Percentiles rank a stretch among this genome's conserved stretches.
Conservation (phyloP, 140 eudicot genomes). For the Anethum foeniculum region DNA sequence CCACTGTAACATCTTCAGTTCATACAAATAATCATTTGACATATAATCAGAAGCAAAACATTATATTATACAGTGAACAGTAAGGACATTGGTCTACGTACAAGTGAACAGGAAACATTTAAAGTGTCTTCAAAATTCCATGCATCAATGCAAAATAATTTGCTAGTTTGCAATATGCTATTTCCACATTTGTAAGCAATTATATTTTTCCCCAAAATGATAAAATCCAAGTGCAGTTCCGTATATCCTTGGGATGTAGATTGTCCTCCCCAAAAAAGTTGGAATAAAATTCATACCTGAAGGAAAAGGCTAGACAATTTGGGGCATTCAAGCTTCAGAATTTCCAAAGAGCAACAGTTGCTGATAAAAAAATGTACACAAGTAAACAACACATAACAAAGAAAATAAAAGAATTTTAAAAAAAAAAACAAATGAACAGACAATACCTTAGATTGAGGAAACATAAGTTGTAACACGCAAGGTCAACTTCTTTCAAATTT, state of each 20-base stretch:
- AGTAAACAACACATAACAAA: slow-evolving; percentile 4
- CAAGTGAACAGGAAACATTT: not conserved
- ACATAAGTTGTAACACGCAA: slow-evolving; percentile 59
- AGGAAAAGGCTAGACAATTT: slow-evolving; percentile 83
- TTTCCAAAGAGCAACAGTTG: slow-evolving; percentile 88
- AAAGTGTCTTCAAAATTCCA: not conserved
- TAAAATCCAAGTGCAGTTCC: not conserved
- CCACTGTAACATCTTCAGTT: not conserved
- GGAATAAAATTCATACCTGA: slow-evolving; percentile 50
- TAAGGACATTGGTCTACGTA: not conserved
- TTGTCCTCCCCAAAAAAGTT: not conserved
- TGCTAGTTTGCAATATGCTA: not conserved
- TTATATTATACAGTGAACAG: not conserved
- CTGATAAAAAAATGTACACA: slow-evolving; percentile 30
- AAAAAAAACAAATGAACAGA: not conserved
- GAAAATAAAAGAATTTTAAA: not conserved
- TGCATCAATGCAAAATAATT: not conserved
- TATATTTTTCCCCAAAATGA: not conserved
- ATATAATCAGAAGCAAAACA: not conserved
- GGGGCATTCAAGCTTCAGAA: slow-evolving; percentile 81
- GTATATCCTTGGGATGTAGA: not conserved
- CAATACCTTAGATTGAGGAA: slow-evolving; percentile 73
- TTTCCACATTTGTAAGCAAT: not conserved
- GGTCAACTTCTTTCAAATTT: slow-evolving; percentile 74
- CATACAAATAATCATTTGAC: not conserved